These are phyloP conservation scores for Phytopythium ostracodes DNA, from an alignment of 352 stramenopile genomes.

Conservation along the genomic window DNA sequence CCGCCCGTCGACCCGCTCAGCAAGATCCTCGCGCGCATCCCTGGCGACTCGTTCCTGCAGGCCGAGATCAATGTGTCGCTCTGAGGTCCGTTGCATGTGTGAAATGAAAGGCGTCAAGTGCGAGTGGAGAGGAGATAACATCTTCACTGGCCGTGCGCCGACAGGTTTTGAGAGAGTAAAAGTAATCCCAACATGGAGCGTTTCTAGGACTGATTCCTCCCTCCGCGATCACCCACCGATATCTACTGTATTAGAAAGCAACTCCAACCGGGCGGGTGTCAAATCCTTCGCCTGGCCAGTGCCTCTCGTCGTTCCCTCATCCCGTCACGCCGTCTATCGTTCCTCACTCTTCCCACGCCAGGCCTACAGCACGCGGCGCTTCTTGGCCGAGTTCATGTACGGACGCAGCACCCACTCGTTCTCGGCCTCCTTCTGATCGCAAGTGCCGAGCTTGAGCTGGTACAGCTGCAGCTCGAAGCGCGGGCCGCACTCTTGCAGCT, in stretches of 20 bases:
- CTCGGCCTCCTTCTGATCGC: conserved; percentile 98
- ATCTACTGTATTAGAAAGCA: conserved; percentile 2
- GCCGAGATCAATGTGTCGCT: conserved; percentile 87
- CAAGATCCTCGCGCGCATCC: conserved; percentile 83
- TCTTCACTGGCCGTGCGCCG: not conserved
- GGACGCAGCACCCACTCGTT: conserved; percentile 99
- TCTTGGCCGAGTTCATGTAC: conserved; percentile 99
- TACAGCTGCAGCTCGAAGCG: conserved; percentile 99
- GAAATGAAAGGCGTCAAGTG: too few species aligned
- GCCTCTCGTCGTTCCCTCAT: not conserved
- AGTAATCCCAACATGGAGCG: not conserved
- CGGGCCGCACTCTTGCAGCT: conserved; percentile 95
- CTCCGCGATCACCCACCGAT: not conserved
- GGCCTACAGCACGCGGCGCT: conserved; percentile 87
- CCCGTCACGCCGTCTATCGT: not conserved
- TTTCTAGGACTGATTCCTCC: too few species aligned
- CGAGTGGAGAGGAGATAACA: too few species aligned
- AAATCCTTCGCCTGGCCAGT: not conserved
- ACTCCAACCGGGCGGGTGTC: not conserved
- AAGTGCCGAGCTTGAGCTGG: conserved; percentile 96
- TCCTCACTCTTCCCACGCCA: not conserved
- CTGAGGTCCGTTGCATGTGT: conserved; percentile 18
- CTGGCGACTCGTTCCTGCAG: conserved; percentile 85
- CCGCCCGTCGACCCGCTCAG: conserved; percentile 78
- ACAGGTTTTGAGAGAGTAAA: not conserved